phyloP scores from a whole-genome alignment of 306 rosid genomes.

The Lagenaria siceraria region DNA sequence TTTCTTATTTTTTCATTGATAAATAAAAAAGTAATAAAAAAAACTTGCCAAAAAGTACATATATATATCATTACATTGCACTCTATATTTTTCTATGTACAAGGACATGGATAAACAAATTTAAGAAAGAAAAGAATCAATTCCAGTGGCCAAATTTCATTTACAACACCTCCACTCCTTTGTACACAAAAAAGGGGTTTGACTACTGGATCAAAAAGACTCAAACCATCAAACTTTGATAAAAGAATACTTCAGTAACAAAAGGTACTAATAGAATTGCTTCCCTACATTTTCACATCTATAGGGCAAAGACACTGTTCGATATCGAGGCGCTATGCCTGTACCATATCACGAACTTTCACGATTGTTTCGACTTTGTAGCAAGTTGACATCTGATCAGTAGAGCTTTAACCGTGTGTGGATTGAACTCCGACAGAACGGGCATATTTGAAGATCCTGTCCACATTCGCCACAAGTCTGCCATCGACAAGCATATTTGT shows the following conservation, averaged over 20 bases:
- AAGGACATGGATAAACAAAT: not conserved
- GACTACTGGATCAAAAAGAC: not conserved
- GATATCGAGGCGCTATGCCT: not conserved
- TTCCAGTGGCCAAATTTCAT: not conserved
- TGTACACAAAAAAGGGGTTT: not conserved
- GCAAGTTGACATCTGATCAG: conserved; percentile 15
- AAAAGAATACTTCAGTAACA: not conserved
- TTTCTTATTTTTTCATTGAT: not conserved
- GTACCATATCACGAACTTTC: not conserved
- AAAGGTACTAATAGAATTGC: not conserved
- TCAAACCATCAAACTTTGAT: not conserved
- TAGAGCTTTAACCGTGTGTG: conserved; percentile 70
- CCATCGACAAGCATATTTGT: not conserved
- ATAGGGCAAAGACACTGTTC: not conserved
- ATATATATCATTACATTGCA: not conserved
- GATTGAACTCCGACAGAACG: conserved; percentile 72
- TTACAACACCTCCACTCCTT: not conserved
- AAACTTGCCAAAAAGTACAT: not conserved
- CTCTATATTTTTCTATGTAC: too few relatives aligned
- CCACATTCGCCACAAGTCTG: conserved; percentile 97
- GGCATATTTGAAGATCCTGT: conserved; percentile 53
- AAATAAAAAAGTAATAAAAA: not conserved
- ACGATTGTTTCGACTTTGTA: not conserved
- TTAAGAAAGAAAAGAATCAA: not conserved
- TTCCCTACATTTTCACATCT: not conserved